These are phyloP conservation scores for Paraphaeosphaeria minitans DNA, from an alignment of 2,329 filamentous ascomycete species.

Conservation along the genomic window DNA sequence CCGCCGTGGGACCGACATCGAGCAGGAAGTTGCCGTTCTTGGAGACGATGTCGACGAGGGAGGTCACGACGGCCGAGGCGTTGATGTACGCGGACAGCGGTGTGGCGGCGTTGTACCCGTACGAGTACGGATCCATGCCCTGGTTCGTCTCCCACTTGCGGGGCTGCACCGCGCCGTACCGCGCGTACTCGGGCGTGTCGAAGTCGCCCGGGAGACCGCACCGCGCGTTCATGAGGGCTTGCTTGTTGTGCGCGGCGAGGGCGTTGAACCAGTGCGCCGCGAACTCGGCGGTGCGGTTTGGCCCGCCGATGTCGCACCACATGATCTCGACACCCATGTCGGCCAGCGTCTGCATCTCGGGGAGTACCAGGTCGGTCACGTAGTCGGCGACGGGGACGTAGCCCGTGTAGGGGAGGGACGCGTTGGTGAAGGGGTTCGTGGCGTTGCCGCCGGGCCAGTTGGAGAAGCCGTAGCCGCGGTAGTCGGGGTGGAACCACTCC, in stretches of 20 bases:
- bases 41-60: conserved; percentile 58
- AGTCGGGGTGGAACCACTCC: conserved; percentile 55
- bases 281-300: conserved; percentile 51
- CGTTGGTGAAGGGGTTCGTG: conserved; percentile 52
- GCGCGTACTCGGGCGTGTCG: conserved; percentile 64
- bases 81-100: conserved; percentile 58
- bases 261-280: conserved; percentile 55
- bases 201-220: conserved; percentile 64
- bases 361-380: conserved; percentile 49
- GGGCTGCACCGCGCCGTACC: conserved; percentile 55
- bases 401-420: conserved; percentile 52
- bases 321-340: conserved; percentile 50
- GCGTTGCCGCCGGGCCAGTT: conserved; percentile 51
- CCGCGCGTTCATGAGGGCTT: conserved; percentile 62
- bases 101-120: conserved; percentile 65
- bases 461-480: conserved; percentile 48
- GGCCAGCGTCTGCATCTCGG: conserved; percentile 53
- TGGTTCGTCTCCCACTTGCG: conserved; percentile 66
- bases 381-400: conserved; percentile 50
- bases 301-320: conserved; percentile 55
- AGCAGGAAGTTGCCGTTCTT: conserved; percentile 64
- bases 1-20: conserved; percentile 61
- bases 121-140: conserved; percentile 65
- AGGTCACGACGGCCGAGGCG: conserved; percentile 54
- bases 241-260: conserved; percentile 47